Evolutionary conservation across 169 alveolate genomes (phyloP).

Genomic region (Eimeria brunetti): DNA sequence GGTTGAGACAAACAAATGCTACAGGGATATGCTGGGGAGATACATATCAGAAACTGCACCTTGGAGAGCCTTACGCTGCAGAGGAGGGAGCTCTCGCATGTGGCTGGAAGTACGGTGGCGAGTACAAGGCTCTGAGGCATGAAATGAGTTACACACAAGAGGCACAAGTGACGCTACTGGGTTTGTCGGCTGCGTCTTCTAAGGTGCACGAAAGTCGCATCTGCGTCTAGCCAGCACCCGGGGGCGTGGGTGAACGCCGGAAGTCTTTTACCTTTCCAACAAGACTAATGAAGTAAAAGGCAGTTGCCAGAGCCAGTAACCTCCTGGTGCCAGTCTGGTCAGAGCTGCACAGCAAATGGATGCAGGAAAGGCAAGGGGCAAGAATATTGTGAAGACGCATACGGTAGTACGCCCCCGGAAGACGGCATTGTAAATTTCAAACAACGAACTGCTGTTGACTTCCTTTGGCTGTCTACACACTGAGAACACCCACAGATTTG

Average conservation of each 20-base stretch:
- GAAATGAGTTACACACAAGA: neutral
- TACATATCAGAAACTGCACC: neutral
- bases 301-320: constrained; percentile 60
- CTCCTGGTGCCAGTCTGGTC: constrained; percentile 72
- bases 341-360: constrained; percentile 34
- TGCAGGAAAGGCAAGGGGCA: neutral
- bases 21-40: neutral
- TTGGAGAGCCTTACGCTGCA: constrained; percentile 64
- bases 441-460: neutral
- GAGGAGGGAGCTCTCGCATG: constrained; percentile 63
- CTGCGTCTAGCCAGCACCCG: neutral
- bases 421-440: neutral
- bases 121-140: constrained; percentile 65
- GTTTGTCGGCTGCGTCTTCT: neutral
- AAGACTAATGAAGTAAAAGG: constrained; percentile 38
- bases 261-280: constrained; percentile 15
- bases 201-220: neutral
- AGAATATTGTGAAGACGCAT: too few relatives aligned
- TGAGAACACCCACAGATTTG: constrained; percentile 35
- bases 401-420: neutral
- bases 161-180: neutral
- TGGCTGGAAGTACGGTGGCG: constrained; percentile 51
- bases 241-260: neutral
- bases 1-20: neutral
- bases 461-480: neutral